Base-by-base conservation (phyloP, 1,139 yeast species). In the Taphrina pruni region DNA sequence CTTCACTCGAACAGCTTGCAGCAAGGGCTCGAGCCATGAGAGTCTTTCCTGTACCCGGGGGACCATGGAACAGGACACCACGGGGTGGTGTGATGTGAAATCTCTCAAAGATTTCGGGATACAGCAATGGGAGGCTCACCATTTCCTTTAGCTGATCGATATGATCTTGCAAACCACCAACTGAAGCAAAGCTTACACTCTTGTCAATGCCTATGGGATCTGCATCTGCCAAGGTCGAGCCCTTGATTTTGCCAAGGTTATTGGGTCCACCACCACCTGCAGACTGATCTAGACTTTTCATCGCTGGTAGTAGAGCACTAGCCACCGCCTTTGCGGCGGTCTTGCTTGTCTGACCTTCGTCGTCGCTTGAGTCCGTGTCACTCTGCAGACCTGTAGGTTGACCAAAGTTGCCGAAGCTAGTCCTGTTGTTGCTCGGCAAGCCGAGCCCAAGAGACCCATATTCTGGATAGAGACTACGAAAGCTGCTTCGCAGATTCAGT, bases 31-130 rank as follows among this genome's bases (percentile, higher is more conserved):
- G 82, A 0, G 99, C 99, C 97, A 95, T 92, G 67, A 95, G 83
- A 0, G 99, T 95, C 77, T 95, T 95, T 83, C 99, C 99, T 0
- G 99, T 95, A 73, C 99, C 99, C 0, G 99, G 99, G 3, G 99
- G 99, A 54, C 99, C 99, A 79, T 95, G 99, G 80, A 95, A 95
- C 69, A 95, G 80, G 0, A 95, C 99, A 72, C 99, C 99, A 73
- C 99, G 83, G 17, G 99, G 99, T 1, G 99, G 99, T 0, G 97
- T 91, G 46, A 94, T 92, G 69, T 87, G 88, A 77, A 95, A 95
- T 76, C 88, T 87, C 74, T 91, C 91, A 76, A 93, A 95, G 21
- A 95, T 84, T 77, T 95, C 99, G 0, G 99, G 99, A 74, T 95
- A 95, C 70, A 93, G 80, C 72, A 95, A 81, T 0, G 99, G 99